These are phyloP conservation scores for Melanogaster broomeanus DNA, from an alignment of 768 basidiomycete genomes.

Conservation along the genomic window DNA sequence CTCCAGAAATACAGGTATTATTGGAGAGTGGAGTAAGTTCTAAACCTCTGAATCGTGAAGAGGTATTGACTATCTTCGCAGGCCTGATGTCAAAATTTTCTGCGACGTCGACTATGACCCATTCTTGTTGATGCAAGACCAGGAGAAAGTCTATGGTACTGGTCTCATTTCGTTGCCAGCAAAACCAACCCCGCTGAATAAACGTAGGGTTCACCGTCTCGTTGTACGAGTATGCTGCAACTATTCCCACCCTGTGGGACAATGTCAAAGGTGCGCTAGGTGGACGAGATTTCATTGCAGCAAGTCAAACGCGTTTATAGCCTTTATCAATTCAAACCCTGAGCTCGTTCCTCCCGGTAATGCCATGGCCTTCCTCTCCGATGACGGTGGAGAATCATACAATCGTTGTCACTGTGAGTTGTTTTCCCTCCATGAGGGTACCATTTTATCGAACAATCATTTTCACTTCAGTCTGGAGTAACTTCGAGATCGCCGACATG, in stretches of 20 bases:
- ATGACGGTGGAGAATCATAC: slow-evolving; percentile 65
- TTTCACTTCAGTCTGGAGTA: slow-evolving; percentile 58
- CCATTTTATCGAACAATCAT: background rate
- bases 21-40: slow-evolving; percentile 83
- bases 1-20: slow-evolving; percentile 81
- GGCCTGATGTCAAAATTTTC: slow-evolving; percentile 78
- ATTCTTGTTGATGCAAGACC: slow-evolving; percentile 76
- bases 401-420: slow-evolving; percentile 77
- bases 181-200: slow-evolving; percentile 18
- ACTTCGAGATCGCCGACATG: slow-evolving; percentile 87
- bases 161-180: background rate
- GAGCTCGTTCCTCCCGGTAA: slow-evolving; percentile 63
- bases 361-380: slow-evolving; percentile 72
- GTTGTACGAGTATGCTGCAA: slow-evolving; percentile 74
- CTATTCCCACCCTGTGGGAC: slow-evolving; percentile 81
- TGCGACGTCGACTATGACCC: slow-evolving; percentile 82
- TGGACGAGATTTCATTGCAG: background rate
- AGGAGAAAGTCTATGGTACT: slow-evolving; percentile 81
- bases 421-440: slow-evolving; percentile 3
- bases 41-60: background rate
- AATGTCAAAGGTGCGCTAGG: slow-evolving; percentile 58
- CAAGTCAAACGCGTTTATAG: slow-evolving; percentile 36
- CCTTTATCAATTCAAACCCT: slow-evolving; percentile 66
- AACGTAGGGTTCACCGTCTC: slow-evolving; percentile 74
- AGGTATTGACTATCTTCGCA: slow-evolving; percentile 27